phyloP scores from a whole-genome alignment of 164 flowering plant species.

The Vitis vinifera region ASM3070453v1 NC_081809.1:4330501-4331000 shows the following conservation, averaged over 20 bases:
- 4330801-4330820: constrained; percentile 37
- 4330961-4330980: no score
- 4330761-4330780: constrained; percentile 36
- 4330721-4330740: constrained; percentile 20
- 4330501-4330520: constrained; percentile 49
- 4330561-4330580: constrained; percentile 50
- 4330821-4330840: constrained; percentile 41
- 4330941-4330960: no score
- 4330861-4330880: constrained; percentile 57
- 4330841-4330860: constrained; percentile 36
- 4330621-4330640: constrained; percentile 35
- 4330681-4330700: constrained; percentile 51
- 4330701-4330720: constrained; percentile 18
- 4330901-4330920: constrained; percentile 31
- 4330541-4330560: constrained; percentile 26
- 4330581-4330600: constrained; percentile 43
- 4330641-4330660: constrained; percentile 34
- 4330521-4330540: constrained; percentile 22
- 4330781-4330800: constrained; percentile 37
- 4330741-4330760: constrained; percentile 56
- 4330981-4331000: background rate
- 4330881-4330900: constrained; percentile 36
- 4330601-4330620: constrained; percentile 35
- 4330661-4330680: constrained; percentile 44
- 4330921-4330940: background rate